Evolutionary conservation across 805 yeast species (phyloP).

Genomic region (Pichia scutulata): DNA sequence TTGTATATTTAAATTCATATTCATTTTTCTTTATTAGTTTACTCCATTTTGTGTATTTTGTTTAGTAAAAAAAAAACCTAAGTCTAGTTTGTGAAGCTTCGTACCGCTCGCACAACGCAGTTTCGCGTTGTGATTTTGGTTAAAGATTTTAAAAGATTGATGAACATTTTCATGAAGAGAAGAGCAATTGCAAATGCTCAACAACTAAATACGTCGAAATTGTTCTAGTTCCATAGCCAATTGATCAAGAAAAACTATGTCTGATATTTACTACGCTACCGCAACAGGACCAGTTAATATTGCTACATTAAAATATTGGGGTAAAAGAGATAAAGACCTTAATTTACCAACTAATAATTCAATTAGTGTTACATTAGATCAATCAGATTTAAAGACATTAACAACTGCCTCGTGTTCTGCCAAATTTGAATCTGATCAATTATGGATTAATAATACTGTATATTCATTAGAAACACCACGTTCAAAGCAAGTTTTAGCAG

Average conservation of each 20-base stretch:
- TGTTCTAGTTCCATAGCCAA: not conserved
- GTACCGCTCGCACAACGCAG: not conserved
- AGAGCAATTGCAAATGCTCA: not conserved
- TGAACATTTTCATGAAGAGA: not conserved
- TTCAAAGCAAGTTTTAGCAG: constrained; percentile 68
- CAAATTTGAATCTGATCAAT: constrained; percentile 49
- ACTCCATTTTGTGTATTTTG: not conserved
- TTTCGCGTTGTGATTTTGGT: not conserved
- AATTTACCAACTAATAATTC: constrained; percentile 96
- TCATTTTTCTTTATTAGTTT: not conserved
- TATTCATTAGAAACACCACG: constrained; percentile 61
- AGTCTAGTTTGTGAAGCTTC: not conserved
- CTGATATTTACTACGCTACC: constrained; percentile 54
- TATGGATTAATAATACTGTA: constrained; percentile 80
- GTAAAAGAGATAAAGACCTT: constrained; percentile 82
- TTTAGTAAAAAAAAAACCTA: not conserved
- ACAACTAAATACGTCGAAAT: not conserved
- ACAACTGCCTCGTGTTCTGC: constrained; percentile 77
- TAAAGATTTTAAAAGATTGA: not conserved
- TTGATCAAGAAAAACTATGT: constrained; percentile 11
- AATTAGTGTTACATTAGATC: constrained; percentile 88
- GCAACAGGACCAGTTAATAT: constrained; percentile 96
- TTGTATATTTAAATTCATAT: not conserved
- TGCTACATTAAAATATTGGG: constrained; percentile 98
- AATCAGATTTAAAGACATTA: constrained; percentile 81